Evolutionary conservation across 108 stramenopile genomes (phyloP).

Genomic region (Conticribra guillardii): DNA sequence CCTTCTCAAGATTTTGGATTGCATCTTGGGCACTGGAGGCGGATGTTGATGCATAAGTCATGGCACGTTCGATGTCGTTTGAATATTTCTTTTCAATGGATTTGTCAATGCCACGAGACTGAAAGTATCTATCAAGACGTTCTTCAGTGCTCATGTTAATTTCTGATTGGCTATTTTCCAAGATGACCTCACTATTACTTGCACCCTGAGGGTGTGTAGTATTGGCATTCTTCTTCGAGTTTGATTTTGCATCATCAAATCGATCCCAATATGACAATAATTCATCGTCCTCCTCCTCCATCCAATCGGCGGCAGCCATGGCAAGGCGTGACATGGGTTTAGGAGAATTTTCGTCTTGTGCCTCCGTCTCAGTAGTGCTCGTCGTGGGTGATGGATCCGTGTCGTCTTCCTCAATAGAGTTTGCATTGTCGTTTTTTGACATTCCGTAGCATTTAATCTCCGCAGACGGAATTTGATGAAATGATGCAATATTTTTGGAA

Average conservation of each 20-base stretch:
- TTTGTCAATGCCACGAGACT: constrained; percentile 20
- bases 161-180: too few relatives aligned
- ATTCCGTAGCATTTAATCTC: too few relatives aligned
- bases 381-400: too few relatives aligned
- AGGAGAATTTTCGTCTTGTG: background rate
- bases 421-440: too few relatives aligned
- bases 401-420: too few relatives aligned
- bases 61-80: background rate
- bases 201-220: background rate
- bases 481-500: too few relatives aligned
- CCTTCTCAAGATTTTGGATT: constrained; percentile 7
- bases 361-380: too few relatives aligned
- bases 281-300: constrained; percentile 32
- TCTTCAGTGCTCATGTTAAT: constrained; percentile 31
- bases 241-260: constrained; percentile 19
- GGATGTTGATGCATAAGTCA: background rate
- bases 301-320: constrained; percentile 37
- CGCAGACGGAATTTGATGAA: too few relatives aligned
- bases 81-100: constrained; percentile 4
- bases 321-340: constrained; percentile 19
- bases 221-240: background rate
- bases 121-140: constrained; percentile 18
- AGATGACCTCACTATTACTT: background rate
- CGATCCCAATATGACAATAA: constrained; percentile 23
- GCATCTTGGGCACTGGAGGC: constrained; percentile 21